Evolutionary conservation across 495 filamentous ascomycete genomes (phyloP).

Genomic region (Pseudomonodictys pantanalensis): DNA sequence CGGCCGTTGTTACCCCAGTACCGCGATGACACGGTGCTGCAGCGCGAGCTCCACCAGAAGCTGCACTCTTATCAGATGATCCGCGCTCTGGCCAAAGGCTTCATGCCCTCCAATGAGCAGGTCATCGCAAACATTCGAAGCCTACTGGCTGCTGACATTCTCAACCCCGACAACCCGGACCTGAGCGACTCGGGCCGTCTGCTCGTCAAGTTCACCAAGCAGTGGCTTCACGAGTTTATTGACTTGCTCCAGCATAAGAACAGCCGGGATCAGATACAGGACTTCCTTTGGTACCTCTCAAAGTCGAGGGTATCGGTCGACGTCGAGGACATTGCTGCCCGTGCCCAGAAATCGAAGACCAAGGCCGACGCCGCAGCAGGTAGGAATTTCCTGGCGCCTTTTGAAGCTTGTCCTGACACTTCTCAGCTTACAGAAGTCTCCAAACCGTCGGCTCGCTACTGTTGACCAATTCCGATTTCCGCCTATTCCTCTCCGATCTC

Average conservation of each 20-base stretch:
- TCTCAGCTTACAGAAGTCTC: constrained; percentile 75
- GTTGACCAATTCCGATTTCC: constrained; percentile 85
- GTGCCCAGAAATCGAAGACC: constrained; percentile 62
- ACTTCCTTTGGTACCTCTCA: constrained; percentile 82
- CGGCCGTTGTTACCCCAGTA: constrained; percentile 83
- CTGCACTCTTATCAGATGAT: constrained; percentile 91
- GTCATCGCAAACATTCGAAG: constrained; percentile 75
- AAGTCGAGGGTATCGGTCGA: constrained; percentile 70
- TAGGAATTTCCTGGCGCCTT: constrained; percentile 40
- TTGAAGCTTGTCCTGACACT: not conserved
- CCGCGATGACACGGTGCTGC: constrained; percentile 73
- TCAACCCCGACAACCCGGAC: constrained; percentile 72
- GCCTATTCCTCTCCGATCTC: constrained; percentile 80
- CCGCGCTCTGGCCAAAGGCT: constrained; percentile 77
- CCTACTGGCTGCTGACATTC: constrained; percentile 69
- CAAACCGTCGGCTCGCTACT: constrained; percentile 80
- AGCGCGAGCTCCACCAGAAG: constrained; percentile 76
- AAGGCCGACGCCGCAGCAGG: constrained; percentile 77
- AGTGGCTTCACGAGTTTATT: constrained; percentile 72
- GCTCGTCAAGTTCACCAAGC: constrained; percentile 67
- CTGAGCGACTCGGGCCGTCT: constrained; percentile 74
- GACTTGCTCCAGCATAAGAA: constrained; percentile 80
- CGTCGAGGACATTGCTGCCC: constrained; percentile 58
- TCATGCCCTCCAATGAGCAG: constrained; percentile 90
- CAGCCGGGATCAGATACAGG: constrained; percentile 77